Evolutionary conservation across 2,329 filamentous ascomycete species (phyloP), one percentile per base, ranked within the genome.

Genomic region (Blastomyces silverae): DNA sequence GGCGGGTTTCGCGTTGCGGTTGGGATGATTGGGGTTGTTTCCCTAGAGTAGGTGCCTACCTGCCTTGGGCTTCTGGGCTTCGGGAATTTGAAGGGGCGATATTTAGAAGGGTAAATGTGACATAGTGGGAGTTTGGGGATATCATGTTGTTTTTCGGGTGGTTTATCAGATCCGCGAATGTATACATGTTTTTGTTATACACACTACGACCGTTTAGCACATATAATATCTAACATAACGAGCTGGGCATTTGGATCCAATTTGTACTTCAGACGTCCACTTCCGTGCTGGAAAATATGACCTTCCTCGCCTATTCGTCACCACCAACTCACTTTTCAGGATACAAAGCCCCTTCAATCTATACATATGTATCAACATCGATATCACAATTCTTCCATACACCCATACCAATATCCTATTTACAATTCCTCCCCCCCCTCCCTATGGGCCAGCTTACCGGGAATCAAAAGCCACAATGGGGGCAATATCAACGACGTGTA

Each of bases 1-100:
- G 82, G 70, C 86, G 85, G 84, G 77, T 5, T 79, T 79, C 69
- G 72, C 75, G 15, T 75, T 92, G 67, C 84, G 88, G 52, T 84
- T 92, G 79, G 79, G 77, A n/a, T 80, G 56, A 37, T 10, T 13
- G 17, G 7, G 44, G 3, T 3, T 25, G 22, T 39, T 58, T 37
- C 3, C n/a, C 28, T 22, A 15, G 53, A 0, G 17, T 28, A 39
- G 37, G 10, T 37, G 28, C 31, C 20, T 56, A 17, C 31, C 20
- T 56, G 4, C 10, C 3, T n/a, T 25, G 2, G 3, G 11, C 25
- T 56, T 17, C 15, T 56, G 31, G 10, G 17, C 28, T 20, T 34
- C 53, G 11, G 7, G 3, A 6, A 2, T 28, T 3, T 52, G 10
- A 28, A 17, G 5, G 22, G 3, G 8, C 5, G 22, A 17, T 52